Percentiles rank a stretch among this genome's conserved stretches.
Evolutionary conservation across 1,284 basidiomycete species (phyloP).

Genomic region (Peniophora sp.): DNA sequence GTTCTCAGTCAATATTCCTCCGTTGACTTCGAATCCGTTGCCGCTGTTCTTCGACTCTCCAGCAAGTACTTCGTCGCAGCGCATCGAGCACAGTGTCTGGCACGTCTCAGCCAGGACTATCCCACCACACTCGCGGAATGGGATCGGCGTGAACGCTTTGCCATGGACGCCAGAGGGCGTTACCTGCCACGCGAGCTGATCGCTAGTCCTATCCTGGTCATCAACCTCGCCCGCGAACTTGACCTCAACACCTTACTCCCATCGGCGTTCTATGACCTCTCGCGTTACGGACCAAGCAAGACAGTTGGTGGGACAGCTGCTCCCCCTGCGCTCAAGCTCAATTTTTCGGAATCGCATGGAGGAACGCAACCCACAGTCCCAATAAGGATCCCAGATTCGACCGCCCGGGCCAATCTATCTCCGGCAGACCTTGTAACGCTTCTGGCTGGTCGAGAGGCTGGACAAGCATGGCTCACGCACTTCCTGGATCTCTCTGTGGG

Average conservation of each 20-base stretch:
- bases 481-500: conserved; percentile 53
- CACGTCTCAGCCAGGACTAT: conserved; percentile 52
- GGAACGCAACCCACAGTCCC: neutral
- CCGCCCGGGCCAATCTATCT: conserved; percentile 24
- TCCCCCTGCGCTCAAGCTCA: conserved; percentile 10
- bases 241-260: conserved; percentile 47
- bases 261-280: conserved; percentile 64
- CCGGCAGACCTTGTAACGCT: conserved; percentile 39
- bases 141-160: conserved; percentile 55
- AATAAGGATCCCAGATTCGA: conserved; percentile 3
- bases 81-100: conserved; percentile 47
- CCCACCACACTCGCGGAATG: conserved; percentile 53
- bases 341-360: conserved; percentile 5
- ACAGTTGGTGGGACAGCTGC: conserved; percentile 43
- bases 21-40: conserved; percentile 44
- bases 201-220: conserved; percentile 52
- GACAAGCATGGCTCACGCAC: conserved; percentile 51
- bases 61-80: conserved; percentile 62
- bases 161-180: conserved; percentile 25
- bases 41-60: conserved; percentile 56
- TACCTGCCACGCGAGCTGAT: conserved; percentile 41
- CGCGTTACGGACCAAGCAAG: conserved; percentile 61
- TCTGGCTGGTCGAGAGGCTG: conserved; percentile 54
- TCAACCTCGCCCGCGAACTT: conserved; percentile 60
- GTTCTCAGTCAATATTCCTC: conserved; percentile 23